Percentiles rank a stretch among this genome's conserved stretches.
phyloP scores from a whole-genome alignment of 192 early-diverging fungal species.

The Coemansia nantahalensis region DNA sequence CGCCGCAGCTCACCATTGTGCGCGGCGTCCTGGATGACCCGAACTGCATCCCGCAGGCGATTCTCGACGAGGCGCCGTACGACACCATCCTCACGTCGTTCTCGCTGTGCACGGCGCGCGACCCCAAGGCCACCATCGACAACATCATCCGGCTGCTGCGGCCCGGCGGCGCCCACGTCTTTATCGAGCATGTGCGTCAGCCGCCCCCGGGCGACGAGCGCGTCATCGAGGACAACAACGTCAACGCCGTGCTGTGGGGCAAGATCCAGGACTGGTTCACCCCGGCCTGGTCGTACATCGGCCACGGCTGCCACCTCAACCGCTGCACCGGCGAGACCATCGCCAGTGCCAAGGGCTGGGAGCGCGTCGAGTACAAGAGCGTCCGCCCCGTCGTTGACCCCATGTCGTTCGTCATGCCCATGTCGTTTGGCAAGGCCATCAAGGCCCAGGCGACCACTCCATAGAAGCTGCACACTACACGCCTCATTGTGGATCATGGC shows the following conservation, averaged over 20 bases:
- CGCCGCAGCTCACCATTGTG: constrained; percentile 35
- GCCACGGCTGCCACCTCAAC: constrained; percentile 37
- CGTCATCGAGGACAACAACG: constrained; percentile 34
- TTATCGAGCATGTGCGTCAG: constrained; percentile 47
- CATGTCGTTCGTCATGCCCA: constrained; percentile 37
- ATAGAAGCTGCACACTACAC: background rate
- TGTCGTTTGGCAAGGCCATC: constrained; percentile 45
- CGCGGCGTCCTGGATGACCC: constrained; percentile 33
- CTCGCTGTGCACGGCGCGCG: constrained; percentile 28
- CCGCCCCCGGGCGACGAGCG: constrained; percentile 17
- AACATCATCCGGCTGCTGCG: constrained; percentile 30
- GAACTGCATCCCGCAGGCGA: constrained; percentile 24
- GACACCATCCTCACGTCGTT: constrained; percentile 48
- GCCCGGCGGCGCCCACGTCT: constrained; percentile 34
- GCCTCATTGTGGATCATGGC: background rate
- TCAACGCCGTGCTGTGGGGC: constrained; percentile 34
- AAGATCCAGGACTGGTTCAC: constrained; percentile 33
- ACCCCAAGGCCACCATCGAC: constrained; percentile 15
- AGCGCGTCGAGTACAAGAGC: constrained; percentile 32
- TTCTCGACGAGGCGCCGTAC: constrained; percentile 36
- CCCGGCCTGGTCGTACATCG: constrained; percentile 25
- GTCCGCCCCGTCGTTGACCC: constrained; percentile 34
- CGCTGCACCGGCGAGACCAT: constrained; percentile 32
- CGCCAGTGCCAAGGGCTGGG: constrained; percentile 24
- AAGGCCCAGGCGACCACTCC: constrained; percentile 13